Base-by-base conservation (phyloP, 441 rosid genomes). In the Gossypium laxum region DNA sequence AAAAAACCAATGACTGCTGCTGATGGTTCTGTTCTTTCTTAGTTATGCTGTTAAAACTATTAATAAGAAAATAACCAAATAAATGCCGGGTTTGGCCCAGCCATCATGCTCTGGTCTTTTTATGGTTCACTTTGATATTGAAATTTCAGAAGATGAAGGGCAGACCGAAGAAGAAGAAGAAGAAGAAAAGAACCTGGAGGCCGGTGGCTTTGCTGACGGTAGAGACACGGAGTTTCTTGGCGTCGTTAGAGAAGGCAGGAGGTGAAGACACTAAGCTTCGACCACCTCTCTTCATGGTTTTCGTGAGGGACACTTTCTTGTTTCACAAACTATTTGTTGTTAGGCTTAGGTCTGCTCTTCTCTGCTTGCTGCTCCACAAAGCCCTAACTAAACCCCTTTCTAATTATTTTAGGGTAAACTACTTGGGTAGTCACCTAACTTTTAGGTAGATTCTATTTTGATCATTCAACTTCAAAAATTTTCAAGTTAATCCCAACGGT, bases 221-320 rank as follows among this genome's bases (percentile, higher is more conserved):
- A 81, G 96, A 95, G 58, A 91, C 84, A 15, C 92, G 95, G 1
- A 91, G 89, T 74, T 86, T 86, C 75, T 89, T 95, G 51, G 89
- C 88, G 69, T 95, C 99, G 77, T 91, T 95, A 61, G 99, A 92
- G 92, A 95, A 92, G 5, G 91, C 87, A 0, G 96, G 98, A 59
- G 88, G 80, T 7, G 97, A 87, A 1, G 88, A 77, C 0, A 87
- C 89, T 48, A 84, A 87, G 87, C 84, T 89, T 73, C 78, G 89
- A 22, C 99, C 98, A 62, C 98, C 95, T 55, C 89, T 82, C 12
- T 88, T 87, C 32, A 28, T 28, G 26, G 26, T 56, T 63, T 28
- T 6, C 7, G 48, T 5, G 77, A 54, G 3, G 11, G 60, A 30
- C 18, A 12, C 22, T 64, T 21, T 19, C 48, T 12, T 45, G 21